Conservation (phyloP, 768 basidiomycete genomes). For the Termitomyces sp. region DNA sequence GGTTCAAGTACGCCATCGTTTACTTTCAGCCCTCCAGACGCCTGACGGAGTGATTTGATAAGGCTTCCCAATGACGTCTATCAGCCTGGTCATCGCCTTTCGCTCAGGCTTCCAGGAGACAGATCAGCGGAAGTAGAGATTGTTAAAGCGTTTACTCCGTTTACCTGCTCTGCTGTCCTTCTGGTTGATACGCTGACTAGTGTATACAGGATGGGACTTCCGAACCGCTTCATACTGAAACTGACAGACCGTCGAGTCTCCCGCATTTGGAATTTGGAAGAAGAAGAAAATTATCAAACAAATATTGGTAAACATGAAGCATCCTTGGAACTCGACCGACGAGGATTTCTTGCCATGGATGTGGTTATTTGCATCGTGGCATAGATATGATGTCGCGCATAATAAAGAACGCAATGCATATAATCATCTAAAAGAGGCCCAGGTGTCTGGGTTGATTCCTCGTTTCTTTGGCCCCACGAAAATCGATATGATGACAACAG, state of each 20-base stretch:
- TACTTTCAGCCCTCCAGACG: background rate
- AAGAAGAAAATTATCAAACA: background rate
- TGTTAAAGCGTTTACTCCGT: too few species aligned
- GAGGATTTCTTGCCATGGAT: too few species aligned
- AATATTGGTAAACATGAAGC: background rate
- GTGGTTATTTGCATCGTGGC: too few species aligned
- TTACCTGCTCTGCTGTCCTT: background rate
- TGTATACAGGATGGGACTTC: background rate
- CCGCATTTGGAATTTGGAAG: background rate
- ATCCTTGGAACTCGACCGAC: background rate
- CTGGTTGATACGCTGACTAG: background rate
- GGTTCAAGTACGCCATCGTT: background rate
- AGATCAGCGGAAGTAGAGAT: too few species aligned
- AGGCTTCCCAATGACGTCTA: background rate
- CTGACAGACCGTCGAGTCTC: background rate
- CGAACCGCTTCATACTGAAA: background rate
- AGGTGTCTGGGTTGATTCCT: too few species aligned
- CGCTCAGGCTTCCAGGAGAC: too few species aligned
- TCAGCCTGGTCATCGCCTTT: too few species aligned
- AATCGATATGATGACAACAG: too few species aligned
- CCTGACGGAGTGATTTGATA: background rate
- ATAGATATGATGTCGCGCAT: too few species aligned
- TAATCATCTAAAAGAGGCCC: too few species aligned
- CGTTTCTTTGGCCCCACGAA: too few species aligned
- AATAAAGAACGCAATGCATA: too few species aligned